Percentiles rank a stretch among this genome's conserved stretches.
These are phyloP conservation scores for Lojkania enalia DNA, from an alignment of 2,329 filamentous ascomycete species.

Conservation along the genomic window DNA sequence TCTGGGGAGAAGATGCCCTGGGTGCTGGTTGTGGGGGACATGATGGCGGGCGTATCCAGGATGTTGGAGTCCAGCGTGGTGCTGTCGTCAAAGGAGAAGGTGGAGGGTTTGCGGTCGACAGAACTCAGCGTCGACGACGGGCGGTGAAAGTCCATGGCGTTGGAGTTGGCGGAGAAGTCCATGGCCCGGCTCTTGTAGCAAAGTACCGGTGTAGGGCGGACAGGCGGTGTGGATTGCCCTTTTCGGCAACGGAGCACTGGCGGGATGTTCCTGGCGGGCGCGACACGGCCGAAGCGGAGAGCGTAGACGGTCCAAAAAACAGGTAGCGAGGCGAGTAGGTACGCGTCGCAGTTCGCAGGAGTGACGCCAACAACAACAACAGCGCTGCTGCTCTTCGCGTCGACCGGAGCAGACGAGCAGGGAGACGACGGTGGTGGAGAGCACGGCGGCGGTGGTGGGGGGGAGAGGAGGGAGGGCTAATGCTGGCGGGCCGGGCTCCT, in stretches of 20 bases:
- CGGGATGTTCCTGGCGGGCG: conserved; percentile 18
- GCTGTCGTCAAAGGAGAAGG: conserved; percentile 56
- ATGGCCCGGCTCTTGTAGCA: conserved; percentile 46
- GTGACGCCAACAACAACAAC: too few species aligned
- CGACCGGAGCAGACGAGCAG: neutral
- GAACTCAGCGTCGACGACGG: conserved; percentile 41
- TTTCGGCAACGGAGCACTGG: conserved; percentile 35
- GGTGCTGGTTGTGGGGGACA: conserved; percentile 54
- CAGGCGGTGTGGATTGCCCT: conserved; percentile 45
- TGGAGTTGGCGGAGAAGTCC: conserved; percentile 34
- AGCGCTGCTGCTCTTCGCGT: neutral
- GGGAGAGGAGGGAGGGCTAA: conserved; percentile 21
- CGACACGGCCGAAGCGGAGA: conserved; percentile 16
- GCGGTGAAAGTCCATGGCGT: conserved; percentile 43
- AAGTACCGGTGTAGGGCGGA: conserved; percentile 46
- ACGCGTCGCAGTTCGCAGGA: neutral
- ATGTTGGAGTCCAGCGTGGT: conserved; percentile 55
- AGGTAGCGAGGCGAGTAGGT: conserved; percentile 12
- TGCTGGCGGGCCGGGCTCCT: conserved; percentile 25
- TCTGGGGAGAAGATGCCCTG: conserved; percentile 57
- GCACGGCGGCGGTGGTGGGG: conserved; percentile 15
- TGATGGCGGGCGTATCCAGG: conserved; percentile 48
- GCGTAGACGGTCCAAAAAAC: conserved; percentile 6
- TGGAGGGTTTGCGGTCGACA: conserved; percentile 44
- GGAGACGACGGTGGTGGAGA: conserved; percentile 4